phyloP scores from a whole-genome alignment of 2,329 filamentous ascomycete genomes.

The Diplodia scrobiculata region DNA sequence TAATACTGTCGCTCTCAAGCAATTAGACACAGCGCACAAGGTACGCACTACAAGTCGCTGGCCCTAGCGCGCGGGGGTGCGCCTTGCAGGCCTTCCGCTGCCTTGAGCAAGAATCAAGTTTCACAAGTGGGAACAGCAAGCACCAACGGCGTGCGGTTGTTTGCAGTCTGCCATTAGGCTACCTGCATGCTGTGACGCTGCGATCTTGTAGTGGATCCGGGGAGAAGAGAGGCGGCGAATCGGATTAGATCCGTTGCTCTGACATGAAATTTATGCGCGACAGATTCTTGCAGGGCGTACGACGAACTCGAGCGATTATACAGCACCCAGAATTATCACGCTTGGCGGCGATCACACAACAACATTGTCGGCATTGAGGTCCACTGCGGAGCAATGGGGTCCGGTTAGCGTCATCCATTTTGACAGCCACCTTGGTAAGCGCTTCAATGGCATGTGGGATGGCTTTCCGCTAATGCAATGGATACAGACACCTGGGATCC shows the following conservation, averaged over 20 bases:
- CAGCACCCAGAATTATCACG: slow-evolving; percentile 55
- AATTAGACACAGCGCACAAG: slow-evolving; percentile 56
- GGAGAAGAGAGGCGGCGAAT: not conserved
- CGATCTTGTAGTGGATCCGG: slow-evolving; percentile 4
- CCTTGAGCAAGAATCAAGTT: not conserved
- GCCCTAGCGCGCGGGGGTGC: not conserved
- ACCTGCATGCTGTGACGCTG: not conserved
- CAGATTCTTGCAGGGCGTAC: slow-evolving; percentile 52
- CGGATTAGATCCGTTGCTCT: not conserved
- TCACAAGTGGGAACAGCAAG: not conserved
- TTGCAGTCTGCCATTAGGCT: not conserved
- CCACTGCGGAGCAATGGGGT: slow-evolving; percentile 56
- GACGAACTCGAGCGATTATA: slow-evolving; percentile 50
- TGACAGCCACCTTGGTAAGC: slow-evolving; percentile 54
- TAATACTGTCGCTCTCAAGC: slow-evolving; percentile 58
- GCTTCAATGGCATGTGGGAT: not conserved
- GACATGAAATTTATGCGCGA: not conserved
- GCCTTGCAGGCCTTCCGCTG: slow-evolving; percentile 4
- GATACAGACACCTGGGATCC: slow-evolving; percentile 59
- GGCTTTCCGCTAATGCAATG: slow-evolving; percentile 6
- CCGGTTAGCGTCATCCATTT: slow-evolving; percentile 61
- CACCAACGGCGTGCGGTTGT: not conserved
- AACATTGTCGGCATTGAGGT: slow-evolving; percentile 56
- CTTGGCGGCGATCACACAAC: slow-evolving; percentile 61
- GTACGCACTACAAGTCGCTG: slow-evolving; percentile 38